These are phyloP conservation scores for Gynostemma pentaphyllum DNA, from an alignment of 306 rosid genomes.

Conservation along the genomic window DNA sequence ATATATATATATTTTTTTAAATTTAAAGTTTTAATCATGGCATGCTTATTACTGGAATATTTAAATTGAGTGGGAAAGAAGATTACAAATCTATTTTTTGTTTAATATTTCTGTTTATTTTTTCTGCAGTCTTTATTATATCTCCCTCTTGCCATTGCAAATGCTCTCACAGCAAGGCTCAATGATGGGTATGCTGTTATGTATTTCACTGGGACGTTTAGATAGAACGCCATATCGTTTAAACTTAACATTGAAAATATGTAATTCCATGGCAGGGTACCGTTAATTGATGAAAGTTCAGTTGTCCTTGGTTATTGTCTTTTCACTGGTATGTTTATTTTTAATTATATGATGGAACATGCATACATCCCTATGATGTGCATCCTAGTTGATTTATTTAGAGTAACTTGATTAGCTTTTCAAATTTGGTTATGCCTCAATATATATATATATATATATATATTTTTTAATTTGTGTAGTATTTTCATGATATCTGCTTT, in stretches of 20 bases:
- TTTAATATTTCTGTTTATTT: too few relatives aligned
- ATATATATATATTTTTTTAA: neutral
- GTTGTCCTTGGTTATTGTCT: slow-evolving; percentile 77
- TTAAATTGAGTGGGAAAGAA: neutral
- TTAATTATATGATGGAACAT: too few relatives aligned
- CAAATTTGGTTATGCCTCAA: too few relatives aligned
- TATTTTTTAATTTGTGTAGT: neutral
- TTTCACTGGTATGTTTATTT: slow-evolving; percentile 39
- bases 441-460: too few relatives aligned
- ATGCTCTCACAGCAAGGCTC: slow-evolving; percentile 68
- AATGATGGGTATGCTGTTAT: slow-evolving; percentile 68
- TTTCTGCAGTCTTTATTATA: slow-evolving; percentile 64
- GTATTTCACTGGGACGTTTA: neutral
- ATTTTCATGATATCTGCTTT: neutral
- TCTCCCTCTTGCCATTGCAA: slow-evolving; percentile 88
- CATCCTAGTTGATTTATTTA: neutral
- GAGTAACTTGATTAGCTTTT: too few relatives aligned
- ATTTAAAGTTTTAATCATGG: neutral
- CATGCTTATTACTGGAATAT: neutral
- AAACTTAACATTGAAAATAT: neutral
- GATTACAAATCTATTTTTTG: neutral
- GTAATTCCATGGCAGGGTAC: slow-evolving; percentile 40
- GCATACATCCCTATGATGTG: neutral
- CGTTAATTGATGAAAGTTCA: slow-evolving; percentile 62
- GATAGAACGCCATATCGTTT: neutral